Conservation (phyloP, 1,139 yeast species). For the Candida sp. region DNA sequence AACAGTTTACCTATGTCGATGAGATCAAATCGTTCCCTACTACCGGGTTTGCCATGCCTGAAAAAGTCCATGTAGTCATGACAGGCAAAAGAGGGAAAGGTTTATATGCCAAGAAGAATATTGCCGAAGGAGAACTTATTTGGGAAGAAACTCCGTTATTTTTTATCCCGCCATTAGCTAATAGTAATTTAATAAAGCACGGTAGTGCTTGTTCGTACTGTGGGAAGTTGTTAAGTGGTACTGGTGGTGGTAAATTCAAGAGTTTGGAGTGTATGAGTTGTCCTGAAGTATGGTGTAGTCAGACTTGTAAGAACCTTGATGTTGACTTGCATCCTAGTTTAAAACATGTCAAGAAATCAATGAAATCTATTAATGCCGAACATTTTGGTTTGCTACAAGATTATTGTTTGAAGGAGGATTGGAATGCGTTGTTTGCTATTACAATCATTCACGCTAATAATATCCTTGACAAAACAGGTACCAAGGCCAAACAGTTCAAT, state of each 20-base stretch:
- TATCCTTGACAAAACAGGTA: conserved; percentile 43
- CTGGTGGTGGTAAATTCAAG: conserved; percentile 31
- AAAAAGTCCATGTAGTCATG: conserved; percentile 37
- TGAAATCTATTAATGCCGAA: conserved; percentile 35
- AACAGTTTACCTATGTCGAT: conserved; percentile 45
- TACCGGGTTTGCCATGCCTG: conserved; percentile 50
- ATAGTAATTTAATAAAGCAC: conserved; percentile 53
- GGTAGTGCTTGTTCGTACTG: conserved; percentile 84
- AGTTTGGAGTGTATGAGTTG: conserved; percentile 72
- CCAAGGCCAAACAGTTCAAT: conserved; percentile 41
- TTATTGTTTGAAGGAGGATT: conserved; percentile 60
- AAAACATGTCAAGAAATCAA: conserved; percentile 48
- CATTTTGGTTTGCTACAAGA: conserved; percentile 57
- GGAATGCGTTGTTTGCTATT: conserved; percentile 69
- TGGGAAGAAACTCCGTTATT: conserved; percentile 67
- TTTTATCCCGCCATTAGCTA: conserved; percentile 69
- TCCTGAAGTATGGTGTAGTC: conserved; percentile 70
- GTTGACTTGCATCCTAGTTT: conserved; percentile 53
- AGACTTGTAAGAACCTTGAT: conserved; percentile 52
- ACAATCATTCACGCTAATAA: conserved; percentile 54
- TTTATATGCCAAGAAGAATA: conserved; percentile 39
- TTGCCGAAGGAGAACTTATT: conserved; percentile 48
- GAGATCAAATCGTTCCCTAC: conserved; percentile 54
- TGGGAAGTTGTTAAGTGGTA: conserved; percentile 53
- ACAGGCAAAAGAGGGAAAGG: conserved; percentile 50